phyloP scores from a whole-genome alignment of 148 eudicot genomes.

The Salicornia ramosissima region DNA sequence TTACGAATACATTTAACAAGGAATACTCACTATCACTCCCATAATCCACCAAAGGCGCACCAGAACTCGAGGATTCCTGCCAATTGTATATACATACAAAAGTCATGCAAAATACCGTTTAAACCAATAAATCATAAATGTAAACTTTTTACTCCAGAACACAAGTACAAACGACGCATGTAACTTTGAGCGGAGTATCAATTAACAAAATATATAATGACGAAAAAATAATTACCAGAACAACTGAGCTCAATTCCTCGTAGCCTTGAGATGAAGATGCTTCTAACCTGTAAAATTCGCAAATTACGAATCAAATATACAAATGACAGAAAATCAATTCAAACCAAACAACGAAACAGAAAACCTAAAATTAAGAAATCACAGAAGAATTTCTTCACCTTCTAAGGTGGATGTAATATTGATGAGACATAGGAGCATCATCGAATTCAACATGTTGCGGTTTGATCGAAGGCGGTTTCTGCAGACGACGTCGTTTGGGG shows the following conservation, averaged over 20 bases:
- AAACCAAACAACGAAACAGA: not conserved
- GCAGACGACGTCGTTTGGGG: conserved; percentile 43
- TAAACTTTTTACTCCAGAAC: not conserved
- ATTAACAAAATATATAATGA: too few relatives aligned
- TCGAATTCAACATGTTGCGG: conserved; percentile 18
- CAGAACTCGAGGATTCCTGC: conserved; percentile 43
- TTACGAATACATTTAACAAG: not conserved
- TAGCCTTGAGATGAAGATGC: conserved; percentile 35
- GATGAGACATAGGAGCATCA: conserved; percentile 68
- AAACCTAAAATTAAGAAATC: not conserved
- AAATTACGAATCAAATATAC: not conserved
- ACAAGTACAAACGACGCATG: too few relatives aligned
- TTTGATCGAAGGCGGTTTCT: conserved; percentile 12
- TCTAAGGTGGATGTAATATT: conserved; percentile 51
- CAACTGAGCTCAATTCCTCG: conserved; percentile 46
- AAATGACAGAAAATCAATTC: not conserved
- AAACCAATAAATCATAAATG: not conserved
- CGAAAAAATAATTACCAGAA: conserved; percentile 37
- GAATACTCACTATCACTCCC: conserved; percentile 64
- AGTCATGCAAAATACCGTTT: not conserved
- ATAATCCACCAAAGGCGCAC: conserved; percentile 54
- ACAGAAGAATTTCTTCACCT: conserved; percentile 34
- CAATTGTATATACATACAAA: not conserved
- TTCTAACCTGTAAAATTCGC: conserved; percentile 51
- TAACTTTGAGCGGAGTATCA: too few relatives aligned